Base-by-base conservation (phyloP, 345 rosid genomes). In the Populus ilicifolia region DNA sequence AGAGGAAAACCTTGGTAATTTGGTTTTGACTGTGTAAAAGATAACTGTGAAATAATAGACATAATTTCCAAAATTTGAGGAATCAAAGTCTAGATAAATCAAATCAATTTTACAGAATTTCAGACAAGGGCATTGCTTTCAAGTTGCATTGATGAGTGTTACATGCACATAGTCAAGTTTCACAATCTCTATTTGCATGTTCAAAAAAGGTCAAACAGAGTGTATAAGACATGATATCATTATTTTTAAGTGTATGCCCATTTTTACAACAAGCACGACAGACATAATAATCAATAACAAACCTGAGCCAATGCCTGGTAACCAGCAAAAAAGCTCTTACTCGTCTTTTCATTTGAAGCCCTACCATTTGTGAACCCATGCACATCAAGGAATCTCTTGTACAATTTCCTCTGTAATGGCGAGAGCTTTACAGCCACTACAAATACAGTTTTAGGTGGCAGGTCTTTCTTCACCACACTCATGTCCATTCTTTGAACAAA, bases 281-380 rank as follows among this genome's bases (percentile, higher is more conserved):
- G 36, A 36, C 29, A 69, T 20, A 18, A 16, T 13, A 69, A 50
- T 27, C 27, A 36, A 67, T n/a, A 69, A 68, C 59, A 35, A 87
- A 96, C 99, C 98, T 92, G 99, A 81, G 98, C 99, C 91, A 96
- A 85, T 62, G 97, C 96, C 87, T 96, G 98, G 85, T 96, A 96
- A 48, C 98, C 98, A 61, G 99, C 99, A 83, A 94, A 92, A 88
- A 96, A 96, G 75, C 95, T 91, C 86, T 85, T 96, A 77, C 89
- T 89, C 76, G 89, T 87, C 83, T 80, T 88, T 78, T 96, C 98
- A 78, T 85, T 90, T 70, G 90, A 84, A 62, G 75, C 81, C 74
- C 81, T 86, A 67, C 85, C 93, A 76, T 83, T 88, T 61, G 92
- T 86, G 80, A 90, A 92, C 33, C 97, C 98, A 89, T 89, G 96